Evolutionary conservation across 495 filamentous ascomycete species (phyloP).

Genomic region (Pseudevernia furfuracea): DNA sequence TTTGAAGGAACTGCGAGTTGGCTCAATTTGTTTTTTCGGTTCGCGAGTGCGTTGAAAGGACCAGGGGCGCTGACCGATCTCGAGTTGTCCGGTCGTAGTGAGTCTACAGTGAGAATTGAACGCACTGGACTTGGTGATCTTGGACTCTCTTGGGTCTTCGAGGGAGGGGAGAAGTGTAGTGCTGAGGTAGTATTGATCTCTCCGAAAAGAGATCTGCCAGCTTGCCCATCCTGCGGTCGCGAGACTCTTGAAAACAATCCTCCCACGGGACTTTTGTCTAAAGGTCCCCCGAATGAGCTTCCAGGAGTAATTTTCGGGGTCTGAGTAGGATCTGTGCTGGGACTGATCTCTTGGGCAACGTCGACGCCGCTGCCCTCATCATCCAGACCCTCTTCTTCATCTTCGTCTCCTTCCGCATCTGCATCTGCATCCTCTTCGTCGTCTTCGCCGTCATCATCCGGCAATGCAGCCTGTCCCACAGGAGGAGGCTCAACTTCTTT

Average conservation of each 20-base stretch:
- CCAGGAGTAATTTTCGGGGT: slow-evolving; percentile 56
- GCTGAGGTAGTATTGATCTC: slow-evolving; percentile 47
- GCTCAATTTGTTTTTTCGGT: slow-evolving; percentile 29
- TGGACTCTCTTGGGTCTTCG: slow-evolving; percentile 46
- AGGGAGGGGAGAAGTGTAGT: slow-evolving; percentile 51
- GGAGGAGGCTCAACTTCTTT: slow-evolving; percentile 34
- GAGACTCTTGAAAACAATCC: slow-evolving; percentile 39
- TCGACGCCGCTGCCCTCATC: slow-evolving; percentile 56
- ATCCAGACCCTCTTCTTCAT: slow-evolving; percentile 37
- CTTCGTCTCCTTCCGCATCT: slow-evolving; percentile 30
- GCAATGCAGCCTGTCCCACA: slow-evolving; percentile 24
- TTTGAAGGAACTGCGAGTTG: slow-evolving; percentile 20
- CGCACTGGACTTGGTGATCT: slow-evolving; percentile 77
- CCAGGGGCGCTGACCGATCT: slow-evolving; percentile 53
- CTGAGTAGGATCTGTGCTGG: slow-evolving; percentile 38
- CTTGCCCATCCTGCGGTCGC: slow-evolving; percentile 25
- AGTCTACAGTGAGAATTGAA: slow-evolving; percentile 37
- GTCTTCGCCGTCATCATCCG: slow-evolving; percentile 28
- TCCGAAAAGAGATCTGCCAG: slow-evolving; percentile 52
- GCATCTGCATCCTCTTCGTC: slow-evolving; percentile 31
- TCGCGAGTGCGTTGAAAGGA: slow-evolving; percentile 33
- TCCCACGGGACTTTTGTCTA: slow-evolving; percentile 34
- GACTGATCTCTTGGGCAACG: slow-evolving; percentile 61
- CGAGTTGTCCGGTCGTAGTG: slow-evolving; percentile 43
- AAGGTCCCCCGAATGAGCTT: slow-evolving; percentile 54